A percentile compares a stretch with the other conserved stretches of the same genome.
phyloP scores from a whole-genome alignment of 179 eudicot genomes.

The Spinacia oleracea region DNA sequence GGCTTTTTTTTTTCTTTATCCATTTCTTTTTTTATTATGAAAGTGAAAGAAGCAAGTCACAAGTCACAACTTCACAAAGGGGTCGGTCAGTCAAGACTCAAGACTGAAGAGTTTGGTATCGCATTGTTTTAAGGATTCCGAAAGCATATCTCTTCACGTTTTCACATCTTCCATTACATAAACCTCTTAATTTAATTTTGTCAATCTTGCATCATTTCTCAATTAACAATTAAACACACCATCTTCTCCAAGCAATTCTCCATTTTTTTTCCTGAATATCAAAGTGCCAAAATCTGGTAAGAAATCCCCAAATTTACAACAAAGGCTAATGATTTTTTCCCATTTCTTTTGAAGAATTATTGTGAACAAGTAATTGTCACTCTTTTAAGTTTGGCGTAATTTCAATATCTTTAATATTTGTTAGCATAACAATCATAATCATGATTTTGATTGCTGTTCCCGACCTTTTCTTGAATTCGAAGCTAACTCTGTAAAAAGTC shows the following conservation, averaged over 20 bases:
- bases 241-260: neutral
- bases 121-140: slow-evolving; percentile 11
- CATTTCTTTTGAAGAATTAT: neutral
- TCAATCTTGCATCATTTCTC: neutral
- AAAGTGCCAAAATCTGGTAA: slow-evolving; percentile 3
- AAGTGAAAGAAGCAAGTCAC: neutral
- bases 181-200: neutral
- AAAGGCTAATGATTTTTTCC: neutral
- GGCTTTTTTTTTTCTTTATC: no score
- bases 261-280: neutral
- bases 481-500: slow-evolving; percentile 15
- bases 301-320: neutral
- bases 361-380: slow-evolving; percentile 12
- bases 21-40: neutral
- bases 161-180: neutral
- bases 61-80: neutral
- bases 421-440: slow-evolving; percentile 20
- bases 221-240: neutral
- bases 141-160: slow-evolving; percentile 20
- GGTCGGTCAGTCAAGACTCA: neutral
- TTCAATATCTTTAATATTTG: slow-evolving; percentile 18
- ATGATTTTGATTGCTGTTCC: slow-evolving; percentile 1
- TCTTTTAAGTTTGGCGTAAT: slow-evolving; percentile 22
- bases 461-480: slow-evolving; percentile 35
- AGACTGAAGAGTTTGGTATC: neutral